Evolutionary conservation across 1,284 basidiomycete genomes (phyloP), one percentile per base, ranked within the genome.

Genomic region (Naganishia sp.): DNA sequence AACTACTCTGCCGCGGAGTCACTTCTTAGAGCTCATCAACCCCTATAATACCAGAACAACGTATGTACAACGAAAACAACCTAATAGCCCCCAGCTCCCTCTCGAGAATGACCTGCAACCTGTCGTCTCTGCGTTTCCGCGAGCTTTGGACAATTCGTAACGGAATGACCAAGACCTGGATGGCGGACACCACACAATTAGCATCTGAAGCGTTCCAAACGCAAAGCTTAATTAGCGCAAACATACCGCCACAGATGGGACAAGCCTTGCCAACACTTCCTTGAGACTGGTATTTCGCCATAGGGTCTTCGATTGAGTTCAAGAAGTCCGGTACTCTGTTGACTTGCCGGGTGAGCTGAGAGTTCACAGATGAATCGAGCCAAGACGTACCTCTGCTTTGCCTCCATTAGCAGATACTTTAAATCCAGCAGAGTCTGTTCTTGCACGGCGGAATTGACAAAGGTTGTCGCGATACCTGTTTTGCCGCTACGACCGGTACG

Each of bases 391-490:
- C 94, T 94, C 81, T 99, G 96, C 63, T 95, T 96, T 2, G 95
- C 94, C 79, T 99, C 96, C 84, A 96, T 90, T 60, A 99, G 82
- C 57, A 99, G 81, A 76, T 99, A 99, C 81, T 99, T 99, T 70
- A 99, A 82, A 83, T 99, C 96, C 69, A 99, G 80, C 55, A 99
- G 81, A 0, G 95, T 99, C 81, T 97, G 94, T 77, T 99, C 94
- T 0, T 89, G 85, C 2, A 94, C 96, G 74, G 91, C 92, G 88
- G 94, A 94, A 77, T 99, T 99, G 66, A 99, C 92, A 78, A 99
- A 99, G n/a, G 96, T 96, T 25, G 96, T 99, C n/a, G 96, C 96
- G 64, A 98, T 94, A 69, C 96, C 96, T 1, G 95, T 99, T 78
- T 97, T 98, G 28, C 96, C 96, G 69, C 90, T 93, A 71, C 96